Conservation (phyloP, 2,329 filamentous ascomycete species). For the Fusarium metavorans region DNA sequence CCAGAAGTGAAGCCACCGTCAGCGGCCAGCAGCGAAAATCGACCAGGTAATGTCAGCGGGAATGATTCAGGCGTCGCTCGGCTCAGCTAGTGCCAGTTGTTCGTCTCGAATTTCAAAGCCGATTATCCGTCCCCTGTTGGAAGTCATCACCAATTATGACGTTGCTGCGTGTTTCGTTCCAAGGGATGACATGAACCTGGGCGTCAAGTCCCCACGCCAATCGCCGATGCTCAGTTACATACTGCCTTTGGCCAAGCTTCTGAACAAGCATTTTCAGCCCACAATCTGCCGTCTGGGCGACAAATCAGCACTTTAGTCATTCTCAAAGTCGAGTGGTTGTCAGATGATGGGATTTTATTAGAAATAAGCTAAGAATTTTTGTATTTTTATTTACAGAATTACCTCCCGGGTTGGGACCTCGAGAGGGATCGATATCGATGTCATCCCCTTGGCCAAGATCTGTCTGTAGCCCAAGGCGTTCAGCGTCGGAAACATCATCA, state of each 20-base stretch:
- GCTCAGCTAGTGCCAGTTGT: not conserved
- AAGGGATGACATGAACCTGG: not conserved
- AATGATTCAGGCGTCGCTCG: not conserved
- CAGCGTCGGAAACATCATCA: not conserved
- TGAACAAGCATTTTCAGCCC: conserved; percentile 34
- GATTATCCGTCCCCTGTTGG: conserved; percentile 27
- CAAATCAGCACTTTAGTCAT: not conserved
- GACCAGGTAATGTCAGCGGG: not conserved
- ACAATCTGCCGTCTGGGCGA: conserved; percentile 30
- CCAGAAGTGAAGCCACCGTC: conserved; percentile 8
- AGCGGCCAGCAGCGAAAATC: not conserved
- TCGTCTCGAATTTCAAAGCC: conserved; percentile 18
- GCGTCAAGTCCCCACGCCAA: conserved; percentile 20
- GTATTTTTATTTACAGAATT: too few species aligned
- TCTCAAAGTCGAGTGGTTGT: not conserved
- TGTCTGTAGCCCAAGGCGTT: not conserved
- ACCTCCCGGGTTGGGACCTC: too few species aligned
- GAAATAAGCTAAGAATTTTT: too few species aligned
- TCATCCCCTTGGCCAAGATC: too few species aligned
- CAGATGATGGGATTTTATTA: not conserved
- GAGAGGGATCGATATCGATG: too few species aligned
- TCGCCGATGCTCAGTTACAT: conserved; percentile 33
- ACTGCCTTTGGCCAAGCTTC: conserved; percentile 27
- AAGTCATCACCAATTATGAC: conserved; percentile 7
- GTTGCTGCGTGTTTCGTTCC: conserved; percentile 5